Evolutionary conservation across 2,329 filamentous ascomycete species (phyloP), one percentile per base, ranked within the genome.

Genomic region (Fusarium camptoceras): DNA sequence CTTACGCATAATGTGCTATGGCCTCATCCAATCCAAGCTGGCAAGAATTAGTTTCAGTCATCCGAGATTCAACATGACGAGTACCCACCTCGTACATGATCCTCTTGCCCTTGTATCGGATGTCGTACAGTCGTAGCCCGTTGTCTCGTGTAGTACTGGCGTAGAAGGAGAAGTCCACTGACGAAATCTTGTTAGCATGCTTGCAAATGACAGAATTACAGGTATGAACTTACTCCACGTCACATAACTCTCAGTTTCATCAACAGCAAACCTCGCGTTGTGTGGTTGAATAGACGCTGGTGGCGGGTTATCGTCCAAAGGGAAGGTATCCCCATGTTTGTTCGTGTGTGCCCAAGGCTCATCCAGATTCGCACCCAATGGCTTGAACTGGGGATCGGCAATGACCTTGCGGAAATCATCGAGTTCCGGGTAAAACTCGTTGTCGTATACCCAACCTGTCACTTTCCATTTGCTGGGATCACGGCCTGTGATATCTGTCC

Each of bases 11-110:
- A 20, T 59, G 56, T 0, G 56, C 56, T 12, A 59, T 59, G 2
- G 56, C 56, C n/a, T 59, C 56, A 5, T 59, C 56, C 1, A 59
- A 18, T 8, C 56, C 56, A 46, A 59, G 39, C 56, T 59, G 4
- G 2, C 34, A 3, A 5, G 5, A 0, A 14, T 59, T 2, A 59
- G 51, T 6, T 0, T 5, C 27, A 8, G 12, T 0, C 1, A 1
- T 1, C 0, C 6, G 4, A 8, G 31, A 8, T 10, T 4, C 8
- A 2, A 34, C 15, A 34, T 27, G 5, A 1, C 2, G 5, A 8
- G 27, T 1, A 20, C 18, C 2, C 22, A 43, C 56, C n/a, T 59
- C 56, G 5, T 59, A 59, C 9, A 59, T 34, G 12, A 59, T 59
- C 6, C 56, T 28, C 24, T 37, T 57, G 4, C 56, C 51, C 3